Base-by-base conservation (phyloP, 108 stramenopile genomes). In the Pseudonitzschia delicatissima region DNA sequence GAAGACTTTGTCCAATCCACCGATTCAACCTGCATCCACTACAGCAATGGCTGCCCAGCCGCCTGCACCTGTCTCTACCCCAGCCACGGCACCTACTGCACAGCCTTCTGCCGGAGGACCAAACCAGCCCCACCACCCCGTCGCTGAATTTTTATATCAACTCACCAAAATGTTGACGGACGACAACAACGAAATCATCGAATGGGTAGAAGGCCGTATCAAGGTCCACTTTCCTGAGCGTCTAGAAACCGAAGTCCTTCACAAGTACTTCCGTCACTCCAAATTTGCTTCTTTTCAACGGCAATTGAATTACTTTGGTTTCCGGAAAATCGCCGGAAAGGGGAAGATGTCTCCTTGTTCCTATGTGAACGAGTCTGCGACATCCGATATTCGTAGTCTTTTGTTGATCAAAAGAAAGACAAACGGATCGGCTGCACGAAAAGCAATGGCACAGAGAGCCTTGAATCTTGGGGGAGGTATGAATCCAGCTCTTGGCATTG, bases 291-390 rank as follows among this genome's bases (percentile, higher is more conserved):
- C 82, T 42, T 94, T 94, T 51, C 92, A 93, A 68, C 71, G 94
- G 18, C 94, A 95, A 61, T 76, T 95, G 68, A 95, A 91, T 67
- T 95, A 95, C 75, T 95, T 95, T 66, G 94, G 94, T 26, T 95
- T 95, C 61, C 76, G 94, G 5, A 95, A 95, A 62, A 91, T 95
- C 49, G 91, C 91, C 13, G 94, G 94, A 17, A 95, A 95, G 69
- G 94, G 94, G 9, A 95, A 95, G 66, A 95, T 95, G 94, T 82
- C 85, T 11, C 91, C 94, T 15, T 95, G 94, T 68, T 92, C 91
- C 6, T 95, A 95, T 71, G 89, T 95, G 64, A 95, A 95, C 65
- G 90, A 92, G 45, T 72, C 82, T 25, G 90, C 91, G 47, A 95
- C 84, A 5, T 74, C 79, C 11, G 94, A 95, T 77, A 82, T 95